phyloP scores from a whole-genome alignment of 345 rosid species.

The Brassica napus region DNA sequence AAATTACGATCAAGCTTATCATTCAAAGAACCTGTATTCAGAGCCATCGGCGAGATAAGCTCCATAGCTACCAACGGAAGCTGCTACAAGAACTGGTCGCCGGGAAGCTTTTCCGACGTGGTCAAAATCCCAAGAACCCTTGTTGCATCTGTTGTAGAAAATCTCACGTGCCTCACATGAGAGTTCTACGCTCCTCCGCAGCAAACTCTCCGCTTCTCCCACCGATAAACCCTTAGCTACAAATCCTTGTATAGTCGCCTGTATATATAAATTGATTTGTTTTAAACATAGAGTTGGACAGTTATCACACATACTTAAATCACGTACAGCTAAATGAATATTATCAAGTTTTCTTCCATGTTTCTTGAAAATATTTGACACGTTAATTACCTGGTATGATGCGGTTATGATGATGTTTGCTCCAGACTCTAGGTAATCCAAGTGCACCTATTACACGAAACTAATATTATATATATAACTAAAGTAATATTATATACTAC shows the following conservation, averaged over 20 bases:
- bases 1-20: neutral
- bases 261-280: neutral
- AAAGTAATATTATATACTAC: neutral
- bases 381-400: constrained; percentile 70
- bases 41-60: constrained; percentile 96
- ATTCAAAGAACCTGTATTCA: constrained; percentile 63
- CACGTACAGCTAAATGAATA: neutral
- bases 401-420: constrained; percentile 77
- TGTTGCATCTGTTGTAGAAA: constrained; percentile 53
- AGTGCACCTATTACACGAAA: constrained; percentile 55
- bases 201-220: constrained; percentile 66
- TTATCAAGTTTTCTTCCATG: neutral
- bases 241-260: constrained; percentile 93
- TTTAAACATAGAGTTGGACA: neutral
- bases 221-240: constrained; percentile 68
- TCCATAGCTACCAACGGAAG: constrained; percentile 95
- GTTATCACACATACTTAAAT: neutral
- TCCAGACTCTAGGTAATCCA: constrained; percentile 88
- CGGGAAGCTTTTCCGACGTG: constrained; percentile 38
- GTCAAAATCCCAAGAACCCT: constrained; percentile 55
- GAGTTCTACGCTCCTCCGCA: constrained; percentile 74
- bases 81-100: constrained; percentile 74
- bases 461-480: neutral
- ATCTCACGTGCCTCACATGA: constrained; percentile 84
- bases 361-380: neutral